Conservation (phyloP, 2,329 filamentous ascomycete species). For the Colletotrichum sp. region DNA sequence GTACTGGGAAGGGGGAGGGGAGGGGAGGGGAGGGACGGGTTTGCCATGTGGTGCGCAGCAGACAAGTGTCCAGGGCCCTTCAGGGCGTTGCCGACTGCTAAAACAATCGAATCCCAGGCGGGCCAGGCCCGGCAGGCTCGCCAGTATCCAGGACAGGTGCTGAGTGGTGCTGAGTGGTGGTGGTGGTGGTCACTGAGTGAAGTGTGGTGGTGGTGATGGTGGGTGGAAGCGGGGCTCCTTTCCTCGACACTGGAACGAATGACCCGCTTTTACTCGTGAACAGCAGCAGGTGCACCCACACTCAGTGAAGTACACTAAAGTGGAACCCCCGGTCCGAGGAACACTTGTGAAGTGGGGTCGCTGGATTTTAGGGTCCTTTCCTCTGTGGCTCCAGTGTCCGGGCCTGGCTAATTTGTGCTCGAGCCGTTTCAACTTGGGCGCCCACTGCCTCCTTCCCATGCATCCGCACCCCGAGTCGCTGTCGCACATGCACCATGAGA, state of each 20-base stretch:
- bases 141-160: background rate
- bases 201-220: too few relatives aligned
- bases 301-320: background rate
- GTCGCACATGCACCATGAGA: background rate
- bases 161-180: too few relatives aligned
- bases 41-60: background rate
- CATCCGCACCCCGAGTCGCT: background rate
- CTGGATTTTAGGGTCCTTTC: background rate
- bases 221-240: background rate
- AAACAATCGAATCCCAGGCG: background rate
- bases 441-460: background rate
- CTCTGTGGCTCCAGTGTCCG: background rate
- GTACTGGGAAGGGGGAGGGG: too few relatives aligned
- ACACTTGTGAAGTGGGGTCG: background rate
- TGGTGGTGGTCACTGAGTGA: too few relatives aligned
- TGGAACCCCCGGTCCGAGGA: background rate
- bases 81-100: background rate
- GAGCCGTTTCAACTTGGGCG: conserved; percentile 18
- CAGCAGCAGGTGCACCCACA: too few relatives aligned
- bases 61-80: background rate
- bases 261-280: background rate
- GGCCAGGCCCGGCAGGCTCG: background rate
- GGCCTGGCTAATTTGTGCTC: conserved; percentile 7
- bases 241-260: background rate
- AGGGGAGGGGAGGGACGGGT: background rate